Base-by-base conservation (phyloP, 2,329 filamentous ascomycete genomes). In the Clarireedia paspali region DNA sequence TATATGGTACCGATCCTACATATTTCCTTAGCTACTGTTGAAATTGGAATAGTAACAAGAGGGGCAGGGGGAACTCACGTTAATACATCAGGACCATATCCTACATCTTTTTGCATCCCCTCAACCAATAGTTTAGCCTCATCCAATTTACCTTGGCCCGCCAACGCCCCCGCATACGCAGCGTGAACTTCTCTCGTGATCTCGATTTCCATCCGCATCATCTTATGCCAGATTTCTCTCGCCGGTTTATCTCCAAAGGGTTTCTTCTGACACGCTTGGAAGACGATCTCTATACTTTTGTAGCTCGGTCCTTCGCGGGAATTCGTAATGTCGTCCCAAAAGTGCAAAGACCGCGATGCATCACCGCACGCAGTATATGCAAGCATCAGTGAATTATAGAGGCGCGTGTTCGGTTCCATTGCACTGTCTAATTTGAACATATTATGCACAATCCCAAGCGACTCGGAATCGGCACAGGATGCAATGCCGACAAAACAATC, bases 361-460 rank as follows among this genome's bases (percentile, higher is more conserved):
- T 84, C 77, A 6, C 81, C 87, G 65, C 84, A 88, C 1, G 82
- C 80, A 1, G 84, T 82, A 67, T 95, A 92, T 0, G 89, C 91
- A 12, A 94, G 77, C 84, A 99, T 96, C 49, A 97, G 75, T 0
- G 87, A 84, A 65, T 96, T 97, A 64, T 87, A 83, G 2, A 97
- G 75, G 55, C 75, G 77, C 0, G 92, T 97, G 63, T 81, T 84
- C 4, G 86, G 79, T 63, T 91, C 84, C 39, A 97, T 79, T 44
- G 82, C 81, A n/a, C 85, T 79, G 70, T 99, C 94, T 70, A 96
- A 85, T 73, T 96, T 97, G 62, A 96, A 78, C 82, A 96, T 92
- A 68, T 96, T 96, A 73, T 96, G 88, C 2, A 95, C 81, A 59
- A 87, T 82, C 57, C 84, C 82, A 20, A 96, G 74, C 44, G 83